Conservation (phyloP, 2,329 filamentous ascomycete genomes). For the Atkinsonella texensis region DNA sequence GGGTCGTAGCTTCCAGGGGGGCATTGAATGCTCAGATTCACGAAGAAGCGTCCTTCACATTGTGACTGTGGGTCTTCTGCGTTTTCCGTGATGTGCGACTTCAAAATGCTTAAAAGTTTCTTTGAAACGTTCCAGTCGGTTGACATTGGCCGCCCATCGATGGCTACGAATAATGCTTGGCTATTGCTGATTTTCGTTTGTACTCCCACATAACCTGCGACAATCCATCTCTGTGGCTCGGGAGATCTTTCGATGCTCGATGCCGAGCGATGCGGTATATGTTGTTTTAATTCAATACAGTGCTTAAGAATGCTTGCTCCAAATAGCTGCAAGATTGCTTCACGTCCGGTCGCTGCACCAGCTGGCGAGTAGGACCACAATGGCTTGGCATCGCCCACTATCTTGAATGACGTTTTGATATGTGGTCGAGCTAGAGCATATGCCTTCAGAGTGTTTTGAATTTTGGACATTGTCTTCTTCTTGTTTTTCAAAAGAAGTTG, state of each 20-base stretch:
- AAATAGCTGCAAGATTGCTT: slow-evolving; percentile 50
- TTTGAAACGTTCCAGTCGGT: slow-evolving; percentile 33
- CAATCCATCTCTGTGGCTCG: slow-evolving; percentile 9
- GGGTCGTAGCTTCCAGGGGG: slow-evolving; percentile 53
- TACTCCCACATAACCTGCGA: slow-evolving; percentile 43
- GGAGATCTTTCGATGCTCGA: neutral
- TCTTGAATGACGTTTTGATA: slow-evolving; percentile 48
- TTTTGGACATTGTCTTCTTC: slow-evolving; percentile 40
- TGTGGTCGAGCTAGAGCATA: slow-evolving; percentile 56
- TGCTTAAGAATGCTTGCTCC: slow-evolving; percentile 43
- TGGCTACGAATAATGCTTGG: slow-evolving; percentile 43
- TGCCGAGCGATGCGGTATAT: neutral
- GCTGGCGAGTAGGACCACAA: slow-evolving; percentile 52
- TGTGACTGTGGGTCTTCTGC: slow-evolving; percentile 8
- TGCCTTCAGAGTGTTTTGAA: slow-evolving; percentile 47
- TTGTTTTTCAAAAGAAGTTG: slow-evolving; percentile 45
- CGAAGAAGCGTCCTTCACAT: slow-evolving; percentile 39
- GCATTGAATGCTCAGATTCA: slow-evolving; percentile 52
- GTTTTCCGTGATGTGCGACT: slow-evolving; percentile 22
- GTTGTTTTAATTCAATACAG: slow-evolving; percentile 31
- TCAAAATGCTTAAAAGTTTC: slow-evolving; percentile 43
- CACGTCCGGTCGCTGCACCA: slow-evolving; percentile 33
- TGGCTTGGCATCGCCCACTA: slow-evolving; percentile 40
- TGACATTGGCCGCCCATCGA: slow-evolving; percentile 56
- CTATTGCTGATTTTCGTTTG: slow-evolving; percentile 21